Percentiles rank a stretch among this genome's conserved stretches.
phyloP scores from a whole-genome alignment of 2,329 filamentous ascomycete genomes.

The Fusarium globosum region DNA sequence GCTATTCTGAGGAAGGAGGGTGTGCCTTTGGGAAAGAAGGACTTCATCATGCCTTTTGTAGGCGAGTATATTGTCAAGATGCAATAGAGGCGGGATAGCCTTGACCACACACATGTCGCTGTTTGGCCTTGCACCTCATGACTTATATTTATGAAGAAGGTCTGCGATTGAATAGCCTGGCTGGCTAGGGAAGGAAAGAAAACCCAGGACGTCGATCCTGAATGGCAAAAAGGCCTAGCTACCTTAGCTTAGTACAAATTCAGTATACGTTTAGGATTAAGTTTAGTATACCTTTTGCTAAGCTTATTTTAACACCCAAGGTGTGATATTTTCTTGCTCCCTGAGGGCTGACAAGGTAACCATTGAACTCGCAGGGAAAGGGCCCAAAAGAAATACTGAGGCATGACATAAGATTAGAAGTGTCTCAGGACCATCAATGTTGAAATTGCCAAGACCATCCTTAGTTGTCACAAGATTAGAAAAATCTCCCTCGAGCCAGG shows the following conservation, averaged over 20 bases:
- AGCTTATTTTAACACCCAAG: not conserved
- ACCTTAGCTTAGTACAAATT: not conserved
- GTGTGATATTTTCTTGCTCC: not conserved
- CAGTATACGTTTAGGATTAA: not conserved
- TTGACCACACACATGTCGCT: not conserved
- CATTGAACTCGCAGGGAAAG: not conserved
- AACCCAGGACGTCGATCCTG: not conserved
- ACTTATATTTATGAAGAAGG: not conserved
- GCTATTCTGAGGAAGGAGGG: slow-evolving; percentile 67
- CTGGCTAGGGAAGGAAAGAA: not conserved
- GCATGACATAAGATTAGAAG: not conserved
- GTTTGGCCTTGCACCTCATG: not conserved
- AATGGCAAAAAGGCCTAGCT: not conserved
- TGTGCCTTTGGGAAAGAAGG: slow-evolving; percentile 67
- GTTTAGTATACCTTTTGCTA: not conserved
- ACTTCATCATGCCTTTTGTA: slow-evolving; percentile 56
- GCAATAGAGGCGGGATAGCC: not conserved
- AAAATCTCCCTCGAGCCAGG: not conserved
- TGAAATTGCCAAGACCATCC: not conserved
- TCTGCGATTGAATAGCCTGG: not conserved
- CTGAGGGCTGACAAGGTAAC: not conserved
- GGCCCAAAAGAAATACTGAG: not conserved
- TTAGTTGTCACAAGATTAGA: not conserved
- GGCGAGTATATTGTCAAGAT: slow-evolving; percentile 34
- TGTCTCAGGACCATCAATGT: not conserved